Evolutionary conservation across 2,329 filamentous ascomycete species (phyloP), one percentile per base, ranked within the genome.

Genomic region (Colletotrichum musae): DNA sequence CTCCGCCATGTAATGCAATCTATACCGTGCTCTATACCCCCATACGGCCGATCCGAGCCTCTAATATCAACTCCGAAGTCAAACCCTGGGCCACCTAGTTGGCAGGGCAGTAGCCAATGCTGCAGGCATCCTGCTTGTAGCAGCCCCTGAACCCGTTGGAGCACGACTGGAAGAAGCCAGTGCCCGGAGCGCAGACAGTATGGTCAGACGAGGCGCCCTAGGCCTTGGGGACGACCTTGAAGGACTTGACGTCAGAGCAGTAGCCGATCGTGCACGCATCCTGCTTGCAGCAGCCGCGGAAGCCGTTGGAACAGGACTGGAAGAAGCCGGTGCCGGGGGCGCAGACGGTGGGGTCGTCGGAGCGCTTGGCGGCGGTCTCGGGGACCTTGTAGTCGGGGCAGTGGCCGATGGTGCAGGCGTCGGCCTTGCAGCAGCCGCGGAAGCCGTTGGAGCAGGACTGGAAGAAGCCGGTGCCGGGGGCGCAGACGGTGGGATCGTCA

Each of bases 111-210:
- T 64, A 60, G 43, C 68, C 68, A 12, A 60, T n/a, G 24, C 53
- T 26, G 56, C 68, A 70, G 28, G 68, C 68, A 13, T 70, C 68
- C 1, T 18, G 10, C 41, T 63, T 64, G 64, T 64, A 68, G 64
- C 68, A 70, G 1, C 68, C 68, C 16, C 59, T 56, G 59, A 70
- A 70, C 6, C 64, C 64, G 54, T 62, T 68, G 43, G 51, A 50
- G 68, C 68, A 70, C 3, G 59, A 54, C 56, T 70, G 68, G 48
- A 68, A 70, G 68, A 64, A 70, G 1, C 68, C 68, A 12, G 39
- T 64, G 4, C 64, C 64, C 16, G 68, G 57, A 2, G 63, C 51
- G 48, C 68, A 70, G 43, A 68, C 63, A 16, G 68, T 63, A 5
- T 57, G 57, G 18, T 68, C 68, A 10, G 32, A 47, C n/a, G 51